Evolutionary conservation across 2,329 filamentous ascomycete species (phyloP).

Genomic region (Lecanosticta acicola): DNA sequence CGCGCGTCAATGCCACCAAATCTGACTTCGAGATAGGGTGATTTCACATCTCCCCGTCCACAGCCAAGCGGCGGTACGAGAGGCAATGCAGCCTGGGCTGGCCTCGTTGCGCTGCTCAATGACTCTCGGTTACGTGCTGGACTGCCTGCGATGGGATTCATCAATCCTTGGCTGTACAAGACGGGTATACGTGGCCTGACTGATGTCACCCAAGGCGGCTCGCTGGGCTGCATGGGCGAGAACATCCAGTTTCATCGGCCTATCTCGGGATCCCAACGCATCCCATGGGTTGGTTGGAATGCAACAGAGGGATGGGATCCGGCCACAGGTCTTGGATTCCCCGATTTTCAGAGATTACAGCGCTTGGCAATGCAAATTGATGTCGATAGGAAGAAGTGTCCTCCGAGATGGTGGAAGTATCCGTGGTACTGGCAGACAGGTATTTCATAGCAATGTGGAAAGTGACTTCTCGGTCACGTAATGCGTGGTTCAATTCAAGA

Average conservation of each 20-base stretch:
- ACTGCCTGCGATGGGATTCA: conserved; percentile 44
- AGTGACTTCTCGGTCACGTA: no score
- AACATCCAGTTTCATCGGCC: conserved; percentile 11
- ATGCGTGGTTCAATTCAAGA: no score
- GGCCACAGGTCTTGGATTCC: conserved; percentile 1
- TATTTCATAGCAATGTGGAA: no score
- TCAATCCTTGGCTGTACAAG: conserved; percentile 56
- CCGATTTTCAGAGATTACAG: conserved; percentile 7
- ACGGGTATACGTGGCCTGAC: conserved; percentile 39
- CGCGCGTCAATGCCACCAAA: no score
- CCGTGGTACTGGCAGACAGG: no score
- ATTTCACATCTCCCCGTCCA: conserved; percentile 32
- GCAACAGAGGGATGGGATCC: conserved; percentile 24
- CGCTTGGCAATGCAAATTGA: no score
- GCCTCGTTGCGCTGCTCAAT: conserved; percentile 57
- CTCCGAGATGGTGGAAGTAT: no score
- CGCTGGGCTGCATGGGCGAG: conserved; percentile 16
- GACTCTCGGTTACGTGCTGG: conserved; percentile 51
- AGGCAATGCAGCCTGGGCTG: conserved; percentile 52
- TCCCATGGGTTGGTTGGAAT: conserved; percentile 22
- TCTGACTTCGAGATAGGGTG: no score
- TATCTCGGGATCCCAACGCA: conserved; percentile 15
- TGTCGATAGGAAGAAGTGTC: no score
- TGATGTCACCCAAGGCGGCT: conserved; percentile 40
- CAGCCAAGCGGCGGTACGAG: conserved; percentile 35